Conservation (phyloP, 169 alveolate species). For the Pseudocohnilembus persalinus region DNA sequence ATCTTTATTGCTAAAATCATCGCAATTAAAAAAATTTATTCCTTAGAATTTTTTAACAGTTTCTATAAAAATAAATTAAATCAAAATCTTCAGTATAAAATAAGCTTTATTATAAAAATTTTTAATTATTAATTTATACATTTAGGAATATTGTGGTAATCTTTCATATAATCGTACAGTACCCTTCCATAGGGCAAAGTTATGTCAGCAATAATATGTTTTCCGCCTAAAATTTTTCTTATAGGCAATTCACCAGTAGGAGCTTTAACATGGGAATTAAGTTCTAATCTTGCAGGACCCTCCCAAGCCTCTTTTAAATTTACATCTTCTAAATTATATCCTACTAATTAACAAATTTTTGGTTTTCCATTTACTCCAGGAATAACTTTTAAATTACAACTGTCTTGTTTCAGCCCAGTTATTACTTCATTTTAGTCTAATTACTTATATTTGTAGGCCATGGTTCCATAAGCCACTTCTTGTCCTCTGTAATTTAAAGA, state of each 20-base stretch:
- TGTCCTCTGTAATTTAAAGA: neutral
- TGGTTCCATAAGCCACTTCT: slow-evolving; percentile 14
- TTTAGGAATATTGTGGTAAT: neutral
- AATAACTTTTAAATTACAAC: slow-evolving; percentile 1
- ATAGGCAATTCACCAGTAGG: slow-evolving; percentile 14
- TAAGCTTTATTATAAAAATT: neutral
- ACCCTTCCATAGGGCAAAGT: slow-evolving; percentile 13
- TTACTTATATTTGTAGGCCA: slow-evolving; percentile 19
- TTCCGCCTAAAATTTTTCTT: slow-evolving; percentile 2
- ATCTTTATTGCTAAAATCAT: neutral
- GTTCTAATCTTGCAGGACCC: slow-evolving; percentile 16
- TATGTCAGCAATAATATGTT: slow-evolving; percentile 21
- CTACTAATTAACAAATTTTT: neutral
- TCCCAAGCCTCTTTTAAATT: slow-evolving; percentile 23
- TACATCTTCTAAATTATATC: neutral
- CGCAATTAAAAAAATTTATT: neutral
- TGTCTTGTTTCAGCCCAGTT: neutral
- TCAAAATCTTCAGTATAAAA: too few relatives aligned
- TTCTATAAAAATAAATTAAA: slow-evolving; percentile 1
- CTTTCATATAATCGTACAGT: slow-evolving; percentile 5
- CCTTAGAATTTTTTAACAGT: neutral
- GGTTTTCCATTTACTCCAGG: slow-evolving; percentile 19
- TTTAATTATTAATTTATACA: too few relatives aligned
- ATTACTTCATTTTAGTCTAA: neutral
- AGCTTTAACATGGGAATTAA: slow-evolving; percentile 18